Evolutionary conservation across 2,329 filamentous ascomycete genomes (phyloP).

Genomic region (Scorias spongiosa): DNA sequence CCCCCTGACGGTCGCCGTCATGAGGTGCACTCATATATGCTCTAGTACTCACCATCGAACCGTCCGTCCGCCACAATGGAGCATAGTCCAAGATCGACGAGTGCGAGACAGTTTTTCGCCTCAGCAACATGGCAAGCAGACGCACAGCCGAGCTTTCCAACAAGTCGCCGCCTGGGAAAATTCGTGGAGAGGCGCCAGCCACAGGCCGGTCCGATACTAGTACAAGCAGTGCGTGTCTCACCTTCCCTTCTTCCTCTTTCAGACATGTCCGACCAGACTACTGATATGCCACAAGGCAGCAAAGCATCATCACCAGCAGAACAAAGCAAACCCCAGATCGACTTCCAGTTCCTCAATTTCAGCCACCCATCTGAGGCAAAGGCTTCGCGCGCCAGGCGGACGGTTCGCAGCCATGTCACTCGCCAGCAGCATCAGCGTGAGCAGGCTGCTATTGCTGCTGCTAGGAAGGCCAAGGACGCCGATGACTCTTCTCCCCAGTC

Average conservation of each 20-base stretch:
- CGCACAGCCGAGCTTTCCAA: conserved; percentile 17
- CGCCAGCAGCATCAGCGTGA: conserved; percentile 17
- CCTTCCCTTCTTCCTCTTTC: conserved; percentile 1
- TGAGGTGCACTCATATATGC: background rate
- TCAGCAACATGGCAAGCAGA: conserved; percentile 10
- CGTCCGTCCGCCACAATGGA: background rate
- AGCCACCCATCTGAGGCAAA: conserved; percentile 21
- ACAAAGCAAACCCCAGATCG: conserved; percentile 10
- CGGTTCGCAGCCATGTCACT: conserved; percentile 22
- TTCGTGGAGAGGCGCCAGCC: conserved; percentile 7
- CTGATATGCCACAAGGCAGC: conserved; percentile 8
- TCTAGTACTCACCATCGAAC: background rate
- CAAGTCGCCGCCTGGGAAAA: background rate
- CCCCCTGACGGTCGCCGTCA: background rate
- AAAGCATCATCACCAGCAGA: conserved; percentile 9
- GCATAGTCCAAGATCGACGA: background rate
- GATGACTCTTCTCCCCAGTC: conserved; percentile 5
- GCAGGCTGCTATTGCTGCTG: conserved; percentile 8
- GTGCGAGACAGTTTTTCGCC: background rate
- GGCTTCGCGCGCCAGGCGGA: conserved; percentile 15
- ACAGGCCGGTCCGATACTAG: conserved; percentile 13
- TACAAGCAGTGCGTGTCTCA: conserved; percentile 7
- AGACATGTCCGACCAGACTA: conserved; percentile 5
- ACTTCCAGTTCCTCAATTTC: conserved; percentile 22
- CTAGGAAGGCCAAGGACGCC: conserved; percentile 5